Conservation (phyloP, 108 stramenopile genomes). For the Parmales sp. region DNA sequence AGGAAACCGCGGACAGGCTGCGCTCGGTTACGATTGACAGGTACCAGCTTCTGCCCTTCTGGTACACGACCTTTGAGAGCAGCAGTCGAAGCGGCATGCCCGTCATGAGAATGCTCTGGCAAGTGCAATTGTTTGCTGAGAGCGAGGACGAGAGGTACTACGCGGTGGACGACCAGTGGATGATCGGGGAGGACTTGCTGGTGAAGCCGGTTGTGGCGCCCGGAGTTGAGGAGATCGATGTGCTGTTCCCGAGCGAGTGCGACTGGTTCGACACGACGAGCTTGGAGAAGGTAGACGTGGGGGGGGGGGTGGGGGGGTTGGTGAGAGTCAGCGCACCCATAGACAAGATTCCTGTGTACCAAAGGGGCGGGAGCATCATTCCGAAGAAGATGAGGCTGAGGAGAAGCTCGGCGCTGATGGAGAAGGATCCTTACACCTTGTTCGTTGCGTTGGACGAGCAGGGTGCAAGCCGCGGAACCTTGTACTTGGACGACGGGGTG, state of each 20-base stretch:
- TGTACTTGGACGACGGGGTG: conserved; percentile 95
- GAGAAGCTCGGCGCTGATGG: conserved; percentile 76
- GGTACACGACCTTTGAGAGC: conserved; percentile 88
- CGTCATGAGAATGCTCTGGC: conserved; percentile 93
- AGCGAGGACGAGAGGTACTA: conserved; percentile 55
- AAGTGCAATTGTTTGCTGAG: no score
- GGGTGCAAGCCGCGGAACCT: conserved; percentile 53
- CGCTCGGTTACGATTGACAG: conserved; percentile 77
- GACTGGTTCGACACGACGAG: conserved; percentile 81
- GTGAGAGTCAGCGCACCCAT: conserved; percentile 58
- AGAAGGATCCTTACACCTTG: conserved; percentile 89
- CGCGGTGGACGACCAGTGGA: conserved; percentile 71
- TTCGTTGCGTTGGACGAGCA: conserved; percentile 71
- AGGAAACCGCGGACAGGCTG: conserved; percentile 66
- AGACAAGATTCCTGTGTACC: conserved; percentile 81
- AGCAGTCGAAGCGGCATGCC: conserved; percentile 81
- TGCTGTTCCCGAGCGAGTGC: conserved; percentile 64
- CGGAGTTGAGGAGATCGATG: conserved; percentile 54
- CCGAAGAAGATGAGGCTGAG: conserved; percentile 86
- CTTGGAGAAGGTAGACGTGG: conserved; percentile 15
- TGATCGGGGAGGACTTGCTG: conserved; percentile 89
- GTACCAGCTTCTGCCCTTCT: conserved; percentile 91
- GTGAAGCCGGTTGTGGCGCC: conserved; percentile 88
- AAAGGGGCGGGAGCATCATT: conserved; percentile 79
- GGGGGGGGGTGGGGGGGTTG: conserved; percentile 2